phyloP scores from a whole-genome alignment of 805 yeast genomes.

The Metschnikowia koreensis region DNA sequence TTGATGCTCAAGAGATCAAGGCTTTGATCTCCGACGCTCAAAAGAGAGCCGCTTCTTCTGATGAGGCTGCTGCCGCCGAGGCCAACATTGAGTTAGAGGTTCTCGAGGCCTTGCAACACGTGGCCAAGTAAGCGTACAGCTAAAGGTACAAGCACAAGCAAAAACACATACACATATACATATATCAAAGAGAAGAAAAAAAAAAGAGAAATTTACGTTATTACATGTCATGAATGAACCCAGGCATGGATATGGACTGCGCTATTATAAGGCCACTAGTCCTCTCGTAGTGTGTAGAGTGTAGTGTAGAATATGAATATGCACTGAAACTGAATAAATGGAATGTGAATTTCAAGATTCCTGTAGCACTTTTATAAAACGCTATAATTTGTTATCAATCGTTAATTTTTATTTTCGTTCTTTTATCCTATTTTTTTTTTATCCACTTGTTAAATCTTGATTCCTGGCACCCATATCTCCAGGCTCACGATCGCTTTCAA shows the following conservation, averaged over 20 bases:
- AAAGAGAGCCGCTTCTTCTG: conserved; percentile 81
- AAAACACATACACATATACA: not conserved
- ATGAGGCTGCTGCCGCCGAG: conserved; percentile 87
- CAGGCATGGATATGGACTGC: too few species aligned
- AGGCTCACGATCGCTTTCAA: not conserved
- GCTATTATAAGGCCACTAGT: too few species aligned
- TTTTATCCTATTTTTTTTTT: too few species aligned
- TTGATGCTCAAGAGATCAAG: conserved; percentile 77
- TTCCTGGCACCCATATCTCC: too few species aligned
- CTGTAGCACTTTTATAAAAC: too few species aligned
- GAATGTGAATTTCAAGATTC: too few species aligned
- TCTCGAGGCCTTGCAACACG: conserved; percentile 85
- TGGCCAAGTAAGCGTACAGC: conserved; percentile 56
- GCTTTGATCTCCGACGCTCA: conserved; percentile 87
- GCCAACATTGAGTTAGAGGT: conserved; percentile 96
- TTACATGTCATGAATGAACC: not conserved
- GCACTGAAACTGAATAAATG: too few species aligned
- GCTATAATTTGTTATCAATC: too few species aligned
- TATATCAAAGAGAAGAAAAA: not conserved
- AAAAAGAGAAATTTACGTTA: not conserved
- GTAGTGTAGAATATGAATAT: too few species aligned
- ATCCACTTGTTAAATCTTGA: too few species aligned
- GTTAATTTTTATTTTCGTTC: too few species aligned
- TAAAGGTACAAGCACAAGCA: not conserved
- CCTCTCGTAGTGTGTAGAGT: too few species aligned